Evolutionary conservation across 345 rosid species (phyloP).

Genomic region (Brassica carinata): DNA sequence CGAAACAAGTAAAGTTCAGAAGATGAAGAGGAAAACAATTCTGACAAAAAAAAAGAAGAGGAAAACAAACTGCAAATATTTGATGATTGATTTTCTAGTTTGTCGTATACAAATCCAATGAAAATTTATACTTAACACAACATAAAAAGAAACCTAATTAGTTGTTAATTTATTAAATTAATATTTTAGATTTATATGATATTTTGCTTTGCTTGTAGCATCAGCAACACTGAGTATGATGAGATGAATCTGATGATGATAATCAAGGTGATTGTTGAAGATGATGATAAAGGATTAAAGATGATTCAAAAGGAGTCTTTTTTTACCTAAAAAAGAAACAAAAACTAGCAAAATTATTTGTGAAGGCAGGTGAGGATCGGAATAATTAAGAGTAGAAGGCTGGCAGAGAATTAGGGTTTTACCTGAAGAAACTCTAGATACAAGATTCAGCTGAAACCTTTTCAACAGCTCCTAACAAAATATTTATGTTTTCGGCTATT

Average conservation of each 20-base stretch:
- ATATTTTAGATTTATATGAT: conserved; percentile 15
- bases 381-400: not conserved
- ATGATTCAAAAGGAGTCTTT: conserved; percentile 4
- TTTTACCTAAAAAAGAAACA: conserved; percentile 13
- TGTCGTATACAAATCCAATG: not conserved
- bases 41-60: not conserved
- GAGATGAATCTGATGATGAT: conserved; percentile 27
- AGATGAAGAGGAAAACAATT: not conserved
- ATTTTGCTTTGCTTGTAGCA: conserved; percentile 44
- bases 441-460: conserved; percentile 18
- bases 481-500: not conserved
- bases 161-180: not conserved
- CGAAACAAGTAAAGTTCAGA: conserved; percentile 2
- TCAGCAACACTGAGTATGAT: conserved; percentile 42
- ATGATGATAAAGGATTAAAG: conserved; percentile 15
- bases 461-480: conserved; percentile 24
- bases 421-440: conserved; percentile 33
- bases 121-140: not conserved
- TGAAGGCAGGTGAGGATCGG: not conserved
- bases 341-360: conserved; percentile 5
- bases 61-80: not conserved
- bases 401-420: conserved; percentile 37
- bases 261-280: conserved; percentile 17
- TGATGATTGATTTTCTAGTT: not conserved
- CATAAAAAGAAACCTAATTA: not conserved